These are phyloP conservation scores for Staphylotrichum longicolle DNA, from an alignment of 495 filamentous ascomycete genomes.

Conservation along the genomic window DNA sequence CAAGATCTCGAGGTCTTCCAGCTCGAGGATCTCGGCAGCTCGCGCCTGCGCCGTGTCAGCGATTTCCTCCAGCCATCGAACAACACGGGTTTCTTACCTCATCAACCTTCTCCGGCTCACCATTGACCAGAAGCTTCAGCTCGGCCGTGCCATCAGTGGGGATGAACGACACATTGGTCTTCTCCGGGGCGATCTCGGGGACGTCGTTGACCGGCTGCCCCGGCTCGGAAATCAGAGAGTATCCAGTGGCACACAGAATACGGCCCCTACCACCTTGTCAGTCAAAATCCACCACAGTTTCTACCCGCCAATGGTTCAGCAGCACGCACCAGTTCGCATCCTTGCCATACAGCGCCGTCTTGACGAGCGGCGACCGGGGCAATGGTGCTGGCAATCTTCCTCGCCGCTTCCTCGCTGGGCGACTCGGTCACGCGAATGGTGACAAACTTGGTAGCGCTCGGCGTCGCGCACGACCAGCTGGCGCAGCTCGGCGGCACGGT, in stretches of 20 bases:
- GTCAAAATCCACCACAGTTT: not conserved
- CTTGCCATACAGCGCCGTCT: slow-evolving; percentile 93
- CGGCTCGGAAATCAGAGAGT: slow-evolving; percentile 68
- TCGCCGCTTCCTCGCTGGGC: slow-evolving; percentile 61
- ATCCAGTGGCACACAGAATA: slow-evolving; percentile 92
- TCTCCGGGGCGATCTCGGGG: slow-evolving; percentile 68
- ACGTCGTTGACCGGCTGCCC: slow-evolving; percentile 55
- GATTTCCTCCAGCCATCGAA: not conserved
- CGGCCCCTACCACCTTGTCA: slow-evolving; percentile 55
- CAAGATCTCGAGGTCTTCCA: slow-evolving; percentile 79
- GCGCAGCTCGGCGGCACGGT: slow-evolving; percentile 74
- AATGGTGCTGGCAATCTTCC: slow-evolving; percentile 78
- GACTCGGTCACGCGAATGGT: slow-evolving; percentile 81
- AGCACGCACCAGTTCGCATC: slow-evolving; percentile 82
- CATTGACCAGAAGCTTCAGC: slow-evolving; percentile 81
- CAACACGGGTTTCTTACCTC: slow-evolving; percentile 47
- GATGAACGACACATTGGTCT: slow-evolving; percentile 88
- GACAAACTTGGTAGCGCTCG: slow-evolving; percentile 97
- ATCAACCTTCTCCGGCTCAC: slow-evolving; percentile 91
- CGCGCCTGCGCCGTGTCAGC: slow-evolving; percentile 43
- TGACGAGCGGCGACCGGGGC: slow-evolving; percentile 92
- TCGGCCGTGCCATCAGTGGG: slow-evolving; percentile 78
- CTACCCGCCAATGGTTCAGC: not conserved
- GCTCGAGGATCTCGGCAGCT: slow-evolving; percentile 81
- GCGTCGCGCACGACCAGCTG: slow-evolving; percentile 94